Base-by-base conservation (phyloP, 805 yeast genomes). In the Wickerhamomyces subpelliculosus region DNA sequence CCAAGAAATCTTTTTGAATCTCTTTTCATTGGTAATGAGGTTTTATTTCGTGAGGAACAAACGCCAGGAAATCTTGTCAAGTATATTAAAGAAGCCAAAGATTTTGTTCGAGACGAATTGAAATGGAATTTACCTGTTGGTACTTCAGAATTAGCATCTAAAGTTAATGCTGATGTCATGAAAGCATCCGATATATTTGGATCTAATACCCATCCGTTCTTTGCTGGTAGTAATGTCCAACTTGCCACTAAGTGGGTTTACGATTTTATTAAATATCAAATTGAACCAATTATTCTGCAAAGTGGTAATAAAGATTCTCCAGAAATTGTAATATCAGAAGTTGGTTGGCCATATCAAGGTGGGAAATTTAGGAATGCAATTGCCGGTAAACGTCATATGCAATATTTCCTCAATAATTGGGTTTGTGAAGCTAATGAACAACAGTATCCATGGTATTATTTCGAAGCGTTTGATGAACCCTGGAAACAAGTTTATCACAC, bases 291-390 rank as follows among this genome's bases (percentile, higher is more conserved):
- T n/a, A n/a, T n/a, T n/a, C n/a, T n/a, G n/a, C n/a, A n/a, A n/a
- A n/a, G n/a, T n/a, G n/a, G n/a, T n/a, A n/a, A n/a, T n/a, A n/a
- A n/a, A n/a, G n/a, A n/a, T n/a, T n/a, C n/a, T n/a, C n/a, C 65
- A 1, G 55, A 51, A 23, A 47, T 78, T 6, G 60, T 70, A 4
- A 64, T 81, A 2, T 65, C 84, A 0, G 87, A 81, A 45, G 71
- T 80, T 17, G 88, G 87, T 0, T 81, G 88, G 89, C 89, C 88
- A 0, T 73, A 67, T 31, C 62, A 57, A 2, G 88, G 87, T 4
- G 86, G 85, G 0, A 40, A 27, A 1, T 67, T 62, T 39, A 52
- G 60, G 30, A 53, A 58, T 2, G 66, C 87, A 0, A 50, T 54
- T 4, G 84, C 86, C 0, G 72, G 72, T 2, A 44, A 51, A 3